phyloP scores from a whole-genome alignment of 2,329 filamentous ascomycete species.

The Ceratocystis papillata region DNA sequence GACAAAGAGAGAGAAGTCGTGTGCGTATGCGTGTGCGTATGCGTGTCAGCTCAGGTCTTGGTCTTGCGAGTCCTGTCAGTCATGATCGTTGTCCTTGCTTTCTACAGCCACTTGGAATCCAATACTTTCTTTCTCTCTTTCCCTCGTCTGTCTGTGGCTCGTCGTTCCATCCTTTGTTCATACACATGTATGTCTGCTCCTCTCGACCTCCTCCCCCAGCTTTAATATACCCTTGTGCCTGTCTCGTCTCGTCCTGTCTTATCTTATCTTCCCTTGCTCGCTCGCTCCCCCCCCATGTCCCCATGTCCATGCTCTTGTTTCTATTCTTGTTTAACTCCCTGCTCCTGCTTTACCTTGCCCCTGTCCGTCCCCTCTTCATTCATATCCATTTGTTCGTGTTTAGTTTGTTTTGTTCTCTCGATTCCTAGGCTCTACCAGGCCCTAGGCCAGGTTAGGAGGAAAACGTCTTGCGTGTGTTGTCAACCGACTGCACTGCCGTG shows the following conservation, averaged over 20 bases:
- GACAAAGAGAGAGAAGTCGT: no score
- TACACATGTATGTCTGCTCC: not conserved
- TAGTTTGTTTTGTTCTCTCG: constrained; percentile 3
- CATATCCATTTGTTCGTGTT: not conserved
- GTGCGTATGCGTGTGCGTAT: no score
- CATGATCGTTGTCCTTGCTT: no score
- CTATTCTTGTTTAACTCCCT: constrained; percentile 7
- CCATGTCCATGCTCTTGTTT: not conserved
- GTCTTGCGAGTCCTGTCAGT: no score
- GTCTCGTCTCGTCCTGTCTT: not conserved
- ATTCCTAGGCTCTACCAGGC: not conserved
- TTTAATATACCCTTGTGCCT: not conserved
- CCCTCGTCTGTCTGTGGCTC: no score
- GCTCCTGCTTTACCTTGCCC: not conserved
- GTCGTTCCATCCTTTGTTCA: not conserved
- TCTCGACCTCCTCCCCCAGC: not conserved
- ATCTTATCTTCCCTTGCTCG: constrained; percentile 1
- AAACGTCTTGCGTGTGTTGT: not conserved
- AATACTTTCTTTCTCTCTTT: no score
- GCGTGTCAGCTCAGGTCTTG: no score
- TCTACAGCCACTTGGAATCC: no score
- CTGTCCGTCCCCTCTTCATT: not conserved
- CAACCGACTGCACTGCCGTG: not conserved
- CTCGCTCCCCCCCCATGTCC: not conserved
- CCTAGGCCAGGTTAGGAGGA: not conserved